A percentile compares a stretch with the other conserved stretches of the same genome.
Evolutionary conservation across 2,329 filamentous ascomycete genomes (phyloP).

Genomic region (Calonectria honghensis): DNA sequence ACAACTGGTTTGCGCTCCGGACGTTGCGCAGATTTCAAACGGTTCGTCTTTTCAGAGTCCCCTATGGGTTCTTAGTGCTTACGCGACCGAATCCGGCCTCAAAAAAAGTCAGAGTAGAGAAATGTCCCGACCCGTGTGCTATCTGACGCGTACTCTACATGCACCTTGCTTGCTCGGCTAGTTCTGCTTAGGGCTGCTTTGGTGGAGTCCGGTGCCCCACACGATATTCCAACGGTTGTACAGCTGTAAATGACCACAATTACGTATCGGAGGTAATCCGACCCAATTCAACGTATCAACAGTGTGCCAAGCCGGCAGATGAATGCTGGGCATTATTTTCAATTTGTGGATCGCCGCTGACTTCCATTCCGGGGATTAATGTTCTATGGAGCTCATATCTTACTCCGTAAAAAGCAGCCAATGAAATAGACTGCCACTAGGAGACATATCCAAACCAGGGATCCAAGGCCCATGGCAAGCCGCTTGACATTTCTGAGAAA

Average conservation of each 20-base stretch:
- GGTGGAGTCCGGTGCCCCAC: neutral
- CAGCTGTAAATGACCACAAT: neutral
- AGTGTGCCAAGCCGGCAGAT: neutral
- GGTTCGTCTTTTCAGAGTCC: no score
- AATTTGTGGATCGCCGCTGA: neutral
- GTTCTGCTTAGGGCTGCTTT: no score
- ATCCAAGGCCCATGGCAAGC: conserved; percentile 46
- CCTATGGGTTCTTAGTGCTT: neutral
- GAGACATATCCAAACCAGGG: conserved; percentile 44
- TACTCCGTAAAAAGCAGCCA: conserved; percentile 23
- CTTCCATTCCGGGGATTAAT: no score
- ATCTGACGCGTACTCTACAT: no score
- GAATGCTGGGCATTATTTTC: neutral
- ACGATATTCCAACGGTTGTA: neutral
- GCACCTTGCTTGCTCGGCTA: no score
- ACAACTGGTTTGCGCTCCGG: no score
- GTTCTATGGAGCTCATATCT: neutral
- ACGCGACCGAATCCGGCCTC: neutral
- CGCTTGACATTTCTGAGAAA: conserved; percentile 47
- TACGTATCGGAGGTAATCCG: neutral
- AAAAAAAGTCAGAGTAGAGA: no score
- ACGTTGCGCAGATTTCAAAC: no score
- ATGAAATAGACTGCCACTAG: conserved; percentile 36
- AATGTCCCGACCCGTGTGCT: no score
- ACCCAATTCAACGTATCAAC: neutral